These are phyloP conservation scores for Hypsizygus marmoreus DNA, from an alignment of 768 basidiomycete genomes.

Conservation along the genomic window DNA sequence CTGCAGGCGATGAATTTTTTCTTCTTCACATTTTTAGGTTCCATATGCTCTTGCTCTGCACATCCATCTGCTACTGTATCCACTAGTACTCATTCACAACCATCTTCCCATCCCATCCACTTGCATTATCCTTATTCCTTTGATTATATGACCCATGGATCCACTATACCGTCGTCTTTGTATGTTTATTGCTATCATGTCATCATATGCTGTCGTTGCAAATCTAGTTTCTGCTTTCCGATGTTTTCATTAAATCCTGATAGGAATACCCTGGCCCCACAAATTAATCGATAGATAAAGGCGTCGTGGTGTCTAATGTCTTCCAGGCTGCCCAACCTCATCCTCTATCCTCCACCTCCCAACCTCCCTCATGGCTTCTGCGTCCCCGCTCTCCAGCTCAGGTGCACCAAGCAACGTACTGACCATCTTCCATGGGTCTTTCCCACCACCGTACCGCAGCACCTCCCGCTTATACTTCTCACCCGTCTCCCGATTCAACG, in stretches of 20 bases:
- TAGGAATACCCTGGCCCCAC: no score
- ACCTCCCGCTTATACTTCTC: constrained; percentile 81
- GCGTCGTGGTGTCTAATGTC: constrained; percentile 45
- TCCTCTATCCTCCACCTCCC: constrained; percentile 88
- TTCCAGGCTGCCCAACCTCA: constrained; percentile 58
- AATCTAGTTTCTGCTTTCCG: not conserved
- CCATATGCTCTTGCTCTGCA: not conserved
- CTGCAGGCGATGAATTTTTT: no score
- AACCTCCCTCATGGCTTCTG: constrained; percentile 85
- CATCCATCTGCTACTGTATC: constrained; percentile 12
- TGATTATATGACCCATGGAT: no score
- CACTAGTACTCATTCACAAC: constrained; percentile 5
- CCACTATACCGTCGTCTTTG: no score
- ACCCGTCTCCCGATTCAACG: constrained; percentile 71
- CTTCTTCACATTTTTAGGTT: no score
- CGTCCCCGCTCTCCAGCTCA: constrained; percentile 70
- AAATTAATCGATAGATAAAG: not conserved
- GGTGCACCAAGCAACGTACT: constrained; percentile 65
- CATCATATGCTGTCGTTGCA: not conserved
- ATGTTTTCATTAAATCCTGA: no score
- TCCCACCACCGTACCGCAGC: constrained; percentile 82
- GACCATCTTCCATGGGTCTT: constrained; percentile 94
- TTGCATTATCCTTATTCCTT: constrained; percentile 11
- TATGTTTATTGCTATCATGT: not conserved
- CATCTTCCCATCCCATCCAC: not conserved